Conservation (phyloP, 2,329 filamentous ascomycete genomes). For the Pleomassaria siparia region DNA sequence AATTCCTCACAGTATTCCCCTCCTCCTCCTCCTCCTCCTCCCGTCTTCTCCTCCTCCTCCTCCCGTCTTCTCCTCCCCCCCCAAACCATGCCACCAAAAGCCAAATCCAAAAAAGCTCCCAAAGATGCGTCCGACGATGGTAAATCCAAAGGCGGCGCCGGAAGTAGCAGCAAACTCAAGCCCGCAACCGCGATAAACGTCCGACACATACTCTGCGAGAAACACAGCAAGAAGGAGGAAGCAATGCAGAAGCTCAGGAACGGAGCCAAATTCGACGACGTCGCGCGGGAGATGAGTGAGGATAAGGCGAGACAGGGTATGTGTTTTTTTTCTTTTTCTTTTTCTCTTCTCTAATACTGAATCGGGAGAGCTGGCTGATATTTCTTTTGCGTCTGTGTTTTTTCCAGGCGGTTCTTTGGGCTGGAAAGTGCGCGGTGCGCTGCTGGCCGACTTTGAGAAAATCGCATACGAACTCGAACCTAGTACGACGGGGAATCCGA, state of each 20-base stretch:
- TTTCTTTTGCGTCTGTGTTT: background rate
- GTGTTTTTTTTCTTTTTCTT: conserved; percentile 8
- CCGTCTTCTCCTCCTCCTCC: background rate
- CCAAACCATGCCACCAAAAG: conserved; percentile 14
- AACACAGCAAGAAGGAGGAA: conserved; percentile 76
- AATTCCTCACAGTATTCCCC: background rate
- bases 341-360: background rate
- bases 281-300: conserved; percentile 71
- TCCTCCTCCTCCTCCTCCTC: background rate
- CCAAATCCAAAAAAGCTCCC: conserved; percentile 23
- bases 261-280: conserved; percentile 72
- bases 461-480: conserved; percentile 69
- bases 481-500: conserved; percentile 65
- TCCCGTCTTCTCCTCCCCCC: background rate
- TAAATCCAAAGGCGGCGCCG: conserved; percentile 32
- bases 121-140: conserved; percentile 30
- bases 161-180: conserved; percentile 54
- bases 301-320: conserved; percentile 69
- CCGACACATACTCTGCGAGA: conserved; percentile 75
- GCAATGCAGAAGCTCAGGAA: conserved; percentile 67
- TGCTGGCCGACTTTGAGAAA: conserved; percentile 71
- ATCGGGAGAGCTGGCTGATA: background rate
- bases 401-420: conserved; percentile 73
- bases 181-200: conserved; percentile 69
- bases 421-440: conserved; percentile 69